phyloP scores from a whole-genome alignment of 768 basidiomycete genomes.

The Gymnopilus dilepis region DNA sequence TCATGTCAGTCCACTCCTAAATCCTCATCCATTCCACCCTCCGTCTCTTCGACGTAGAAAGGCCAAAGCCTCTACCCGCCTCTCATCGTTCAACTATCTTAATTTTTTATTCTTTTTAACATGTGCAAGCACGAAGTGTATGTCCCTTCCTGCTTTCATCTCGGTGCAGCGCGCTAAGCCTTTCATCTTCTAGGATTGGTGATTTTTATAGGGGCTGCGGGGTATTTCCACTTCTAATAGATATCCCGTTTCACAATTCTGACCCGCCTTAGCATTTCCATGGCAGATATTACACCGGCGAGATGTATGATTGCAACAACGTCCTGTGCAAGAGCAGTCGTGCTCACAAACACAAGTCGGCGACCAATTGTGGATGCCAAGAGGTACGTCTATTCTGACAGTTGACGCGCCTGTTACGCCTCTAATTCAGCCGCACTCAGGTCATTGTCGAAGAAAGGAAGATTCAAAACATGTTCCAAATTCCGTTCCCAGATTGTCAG shows the following conservation, averaged over 20 bases:
- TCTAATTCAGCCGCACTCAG: constrained; percentile 28
- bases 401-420: background rate
- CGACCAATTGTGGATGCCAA: constrained; percentile 45
- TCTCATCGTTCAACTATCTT: constrained; percentile 3
- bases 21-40: constrained; percentile 12
- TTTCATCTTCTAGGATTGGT: constrained; percentile 40
- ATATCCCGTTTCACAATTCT: constrained; percentile 11
- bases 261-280: constrained; percentile 47
- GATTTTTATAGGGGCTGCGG: constrained; percentile 58
- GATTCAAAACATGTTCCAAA: constrained; percentile 54
- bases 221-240: constrained; percentile 35
- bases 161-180: constrained; percentile 6
- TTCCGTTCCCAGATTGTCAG: constrained; percentile 46
- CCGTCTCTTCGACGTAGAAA: constrained; percentile 13
- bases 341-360: constrained; percentile 49
- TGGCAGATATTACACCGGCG: constrained; percentile 53
- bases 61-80: constrained; percentile 14
- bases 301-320: constrained; percentile 45
- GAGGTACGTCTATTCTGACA: constrained; percentile 36
- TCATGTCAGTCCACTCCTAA: constrained; percentile 4
- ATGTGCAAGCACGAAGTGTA: constrained; percentile 49
- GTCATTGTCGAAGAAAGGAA: constrained; percentile 46
- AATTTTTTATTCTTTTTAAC: constrained; percentile 15
- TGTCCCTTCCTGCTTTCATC: constrained; percentile 14
- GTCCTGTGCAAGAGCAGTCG: constrained; percentile 44